Evolutionary conservation across 75 land plant species (phyloP).

Genomic region (Isoetes taiwanensis): DNA sequence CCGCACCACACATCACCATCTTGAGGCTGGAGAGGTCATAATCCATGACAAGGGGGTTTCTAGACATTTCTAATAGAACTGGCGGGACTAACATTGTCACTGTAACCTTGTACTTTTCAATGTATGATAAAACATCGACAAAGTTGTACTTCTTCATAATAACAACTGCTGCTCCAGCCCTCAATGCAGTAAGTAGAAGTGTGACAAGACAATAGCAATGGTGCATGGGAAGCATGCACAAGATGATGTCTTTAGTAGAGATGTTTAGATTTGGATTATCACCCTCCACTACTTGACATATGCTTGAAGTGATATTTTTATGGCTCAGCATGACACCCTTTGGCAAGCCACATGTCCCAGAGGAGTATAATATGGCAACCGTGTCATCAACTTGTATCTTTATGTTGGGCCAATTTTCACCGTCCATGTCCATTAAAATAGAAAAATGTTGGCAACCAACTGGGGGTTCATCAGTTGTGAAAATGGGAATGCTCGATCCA

Average conservation of each 20-base stretch:
- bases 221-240: background rate
- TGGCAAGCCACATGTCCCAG: background rate
- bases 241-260: background rate
- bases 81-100: background rate
- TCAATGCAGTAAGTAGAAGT: background rate
- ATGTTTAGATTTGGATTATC: background rate
- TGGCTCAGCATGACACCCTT: conserved; percentile 2
- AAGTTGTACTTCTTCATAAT: background rate
- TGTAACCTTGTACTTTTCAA: background rate
- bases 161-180: background rate
- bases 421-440: no score
- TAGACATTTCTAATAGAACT: background rate
- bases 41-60: background rate
- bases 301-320: background rate
- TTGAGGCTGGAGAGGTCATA: conserved; percentile 5
- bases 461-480: no score
- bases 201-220: background rate
- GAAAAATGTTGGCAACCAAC: no score
- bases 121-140: background rate
- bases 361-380: background rate
- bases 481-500: no score
- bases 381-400: background rate
- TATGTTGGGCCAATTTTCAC: no score
- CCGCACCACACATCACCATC: conserved; percentile 1
- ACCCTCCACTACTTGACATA: background rate